Evolutionary conservation across 1,284 basidiomycete genomes (phyloP).

Genomic region (Peniophora sp.): DNA sequence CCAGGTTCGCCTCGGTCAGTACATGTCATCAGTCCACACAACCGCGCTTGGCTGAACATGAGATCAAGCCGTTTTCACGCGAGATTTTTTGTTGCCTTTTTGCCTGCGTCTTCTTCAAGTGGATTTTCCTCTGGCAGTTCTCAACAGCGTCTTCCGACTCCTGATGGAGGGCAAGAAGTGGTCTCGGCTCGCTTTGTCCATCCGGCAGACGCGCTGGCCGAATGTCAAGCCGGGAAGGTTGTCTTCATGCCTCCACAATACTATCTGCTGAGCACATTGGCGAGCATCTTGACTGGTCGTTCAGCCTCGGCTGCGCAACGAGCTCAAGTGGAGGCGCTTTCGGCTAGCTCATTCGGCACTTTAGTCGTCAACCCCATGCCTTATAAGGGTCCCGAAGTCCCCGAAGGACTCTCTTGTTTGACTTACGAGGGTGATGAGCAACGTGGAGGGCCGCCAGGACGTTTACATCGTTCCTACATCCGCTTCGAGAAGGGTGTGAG

Average conservation of each 20-base stretch:
- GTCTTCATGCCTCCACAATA: constrained; percentile 65
- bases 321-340: constrained; percentile 36
- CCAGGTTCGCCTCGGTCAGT: constrained; percentile 39
- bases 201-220: constrained; percentile 40
- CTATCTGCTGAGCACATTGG: constrained; percentile 55
- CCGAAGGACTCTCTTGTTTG: constrained; percentile 37
- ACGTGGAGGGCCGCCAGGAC: constrained; percentile 48
- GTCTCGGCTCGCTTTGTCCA: constrained; percentile 55
- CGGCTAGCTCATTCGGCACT: constrained; percentile 45
- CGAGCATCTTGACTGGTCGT: constrained; percentile 34
- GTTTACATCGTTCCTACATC: constrained; percentile 46
- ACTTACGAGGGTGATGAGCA: constrained; percentile 65
- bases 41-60: not conserved
- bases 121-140: constrained; percentile 45
- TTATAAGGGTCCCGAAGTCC: constrained; percentile 25
- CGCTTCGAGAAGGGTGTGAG: constrained; percentile 40
- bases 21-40: not conserved
- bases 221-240: constrained; percentile 42
- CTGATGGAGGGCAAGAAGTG: constrained; percentile 65
- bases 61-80: constrained; percentile 55
- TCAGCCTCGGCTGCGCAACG: constrained; percentile 32
- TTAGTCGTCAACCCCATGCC: constrained; percentile 49
- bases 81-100: constrained; percentile 57
- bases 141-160: constrained; percentile 51
- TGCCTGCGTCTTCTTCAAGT: constrained; percentile 32